Evolutionary conservation across 2,329 filamentous ascomycete species (phyloP), one percentile per base, ranked within the genome.

Genomic region (Fusarium haematococcum): DNA sequence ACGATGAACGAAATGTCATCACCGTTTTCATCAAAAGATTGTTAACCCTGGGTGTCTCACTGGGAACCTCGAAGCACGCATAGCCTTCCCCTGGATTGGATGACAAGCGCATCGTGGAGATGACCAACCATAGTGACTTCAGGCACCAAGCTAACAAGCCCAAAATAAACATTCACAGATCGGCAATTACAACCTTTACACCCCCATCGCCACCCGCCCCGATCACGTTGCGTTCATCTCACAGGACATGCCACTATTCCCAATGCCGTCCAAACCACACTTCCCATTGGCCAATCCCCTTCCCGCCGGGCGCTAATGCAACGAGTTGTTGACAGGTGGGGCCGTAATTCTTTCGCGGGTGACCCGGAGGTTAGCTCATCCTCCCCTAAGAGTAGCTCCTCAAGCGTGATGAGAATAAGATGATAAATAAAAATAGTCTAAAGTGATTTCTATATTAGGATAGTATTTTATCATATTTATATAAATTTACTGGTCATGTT

Each of bases 171-270:
- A n/a, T 37, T 4, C 7, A 11, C 27, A 32, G 2, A n/a, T 11
- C 14, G 14, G 3, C 18, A 30, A 54, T 32, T 30, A 18, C 14
- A 13, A 32, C 9, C 52, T 56, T 20, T 16, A 16, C 30, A 37
- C 16, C 20, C 25, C 13, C 14, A 56, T 33, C 32, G 14, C 30
- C 13, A 23, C 18, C 25, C 25, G 16, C 45, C 45, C 9, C 45
- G 25, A 52, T 52, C 48, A 52, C 18, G 27, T 57, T 37, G n/a
- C 27, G n/a, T 20, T 48, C 41, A 23, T 33, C 39, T 48, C 37
- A 60, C 30, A 25, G 59, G 43, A 48, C 23, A 60, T 60, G 37
- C 37, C 57, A 60, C 57, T 37, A 27, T 62, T 62, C 60, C 59
- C 60, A 54, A 63, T 20, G 8, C 32, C 25, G 9, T 18, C 27